These are phyloP conservation scores for Tulasnella calospora DNA, from an alignment of 768 basidiomycete genomes.

Conservation along the genomic window DNA sequence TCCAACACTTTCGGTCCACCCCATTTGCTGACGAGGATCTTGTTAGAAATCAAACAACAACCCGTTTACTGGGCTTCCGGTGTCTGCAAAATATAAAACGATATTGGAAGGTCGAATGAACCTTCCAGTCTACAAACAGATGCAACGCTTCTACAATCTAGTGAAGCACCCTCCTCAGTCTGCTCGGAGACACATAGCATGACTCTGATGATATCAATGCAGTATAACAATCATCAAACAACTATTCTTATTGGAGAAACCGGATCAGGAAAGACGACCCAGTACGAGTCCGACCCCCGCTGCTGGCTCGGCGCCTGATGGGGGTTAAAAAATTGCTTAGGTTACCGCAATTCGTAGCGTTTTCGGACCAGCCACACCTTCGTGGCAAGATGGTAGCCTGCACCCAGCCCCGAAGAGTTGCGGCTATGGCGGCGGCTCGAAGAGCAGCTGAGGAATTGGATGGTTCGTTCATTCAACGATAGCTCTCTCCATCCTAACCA, in stretches of 20 bases:
- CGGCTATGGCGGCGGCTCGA: constrained; percentile 43
- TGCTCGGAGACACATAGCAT: constrained; percentile 31
- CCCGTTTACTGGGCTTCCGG: constrained; percentile 79
- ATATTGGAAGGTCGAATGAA: constrained; percentile 81
- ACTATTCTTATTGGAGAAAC: background rate
- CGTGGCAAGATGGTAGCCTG: constrained; percentile 39
- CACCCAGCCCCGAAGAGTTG: constrained; percentile 45
- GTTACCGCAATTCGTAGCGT: constrained; percentile 18
- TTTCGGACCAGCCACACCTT: constrained; percentile 42
- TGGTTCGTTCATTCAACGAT: constrained; percentile 31
- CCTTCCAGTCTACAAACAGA: constrained; percentile 85
- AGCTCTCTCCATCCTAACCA: no score
- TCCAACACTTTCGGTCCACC: background rate
- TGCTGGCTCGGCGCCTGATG: background rate
- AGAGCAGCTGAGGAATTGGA: constrained; percentile 43
- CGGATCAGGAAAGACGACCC: constrained; percentile 7
- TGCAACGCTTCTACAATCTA: constrained; percentile 87
- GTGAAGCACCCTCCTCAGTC: constrained; percentile 46
- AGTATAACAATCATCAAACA: background rate
- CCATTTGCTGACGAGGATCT: background rate
- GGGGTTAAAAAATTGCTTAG: background rate
- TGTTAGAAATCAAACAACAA: constrained; percentile 40
- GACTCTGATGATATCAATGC: constrained; percentile 18
- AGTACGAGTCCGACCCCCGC: background rate
- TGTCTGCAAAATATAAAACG: constrained; percentile 74